Percentiles rank a stretch among this genome's conserved stretches.
phyloP scores from a whole-genome alignment of 2,329 filamentous ascomycete species.

The Sphaerulina vaccinii region DNA sequence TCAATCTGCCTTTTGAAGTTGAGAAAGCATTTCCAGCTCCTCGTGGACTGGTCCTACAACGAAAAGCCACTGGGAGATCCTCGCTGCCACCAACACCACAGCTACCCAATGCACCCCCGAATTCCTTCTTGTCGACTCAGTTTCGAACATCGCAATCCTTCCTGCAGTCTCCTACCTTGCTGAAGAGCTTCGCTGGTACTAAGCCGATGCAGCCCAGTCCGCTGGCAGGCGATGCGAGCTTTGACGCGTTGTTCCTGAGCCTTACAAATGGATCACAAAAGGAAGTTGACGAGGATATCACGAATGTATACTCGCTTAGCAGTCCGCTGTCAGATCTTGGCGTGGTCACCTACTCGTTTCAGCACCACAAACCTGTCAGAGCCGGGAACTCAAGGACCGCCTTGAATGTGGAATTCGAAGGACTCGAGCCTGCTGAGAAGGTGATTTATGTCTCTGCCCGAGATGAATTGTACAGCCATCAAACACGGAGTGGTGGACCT shows the following conservation, averaged over 20 bases:
- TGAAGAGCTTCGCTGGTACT: constrained; percentile 26
- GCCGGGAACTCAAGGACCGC: constrained; percentile 21
- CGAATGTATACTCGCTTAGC: constrained; percentile 76
- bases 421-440: constrained; percentile 75
- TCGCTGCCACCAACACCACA: constrained; percentile 38
- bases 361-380: constrained; percentile 30
- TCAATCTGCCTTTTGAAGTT: constrained; percentile 93
- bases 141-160: constrained; percentile 41
- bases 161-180: constrained; percentile 38
- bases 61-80: constrained; percentile 62
- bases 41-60: constrained; percentile 79
- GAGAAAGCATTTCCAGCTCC: constrained; percentile 82
- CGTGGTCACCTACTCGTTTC: constrained; percentile 53
- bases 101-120: constrained; percentile 64
- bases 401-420: constrained; percentile 51
- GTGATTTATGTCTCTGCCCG: constrained; percentile 76
- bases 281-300: constrained; percentile 54
- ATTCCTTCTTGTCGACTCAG: constrained; percentile 77
- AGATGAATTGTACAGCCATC: constrained; percentile 54
- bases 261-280: constrained; percentile 22
- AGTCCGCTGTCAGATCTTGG: constrained; percentile 85
- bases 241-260: constrained; percentile 33
- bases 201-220: constrained; percentile 28
- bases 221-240: constrained; percentile 24
- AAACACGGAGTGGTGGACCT: constrained; percentile 31